phyloP scores from a whole-genome alignment of 2,329 filamentous ascomycete species.

The Fusarium gaditjirri region DNA sequence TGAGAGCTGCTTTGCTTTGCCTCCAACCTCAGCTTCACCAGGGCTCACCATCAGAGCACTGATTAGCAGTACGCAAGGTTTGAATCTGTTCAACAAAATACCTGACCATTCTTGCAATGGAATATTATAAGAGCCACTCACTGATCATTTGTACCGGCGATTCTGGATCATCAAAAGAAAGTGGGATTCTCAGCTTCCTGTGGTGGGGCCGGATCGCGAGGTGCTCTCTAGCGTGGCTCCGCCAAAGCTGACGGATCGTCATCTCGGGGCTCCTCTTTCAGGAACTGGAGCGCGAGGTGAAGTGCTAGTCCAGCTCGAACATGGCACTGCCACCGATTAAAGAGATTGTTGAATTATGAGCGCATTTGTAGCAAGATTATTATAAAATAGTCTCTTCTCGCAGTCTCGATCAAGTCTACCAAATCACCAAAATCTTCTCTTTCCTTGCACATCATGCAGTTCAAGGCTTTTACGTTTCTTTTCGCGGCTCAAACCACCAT shows the following conservation, averaged over 20 bases:
- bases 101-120: accelerated
- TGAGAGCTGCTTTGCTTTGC: neutral
- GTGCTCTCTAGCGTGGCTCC: neutral
- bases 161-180: neutral
- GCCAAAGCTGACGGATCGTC: neutral
- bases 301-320: neutral
- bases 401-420: no score
- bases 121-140: neutral
- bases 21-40: neutral
- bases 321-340: neutral
- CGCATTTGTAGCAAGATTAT: accelerated
- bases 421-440: no score
- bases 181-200: neutral
- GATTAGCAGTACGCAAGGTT: neutral
- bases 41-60: neutral
- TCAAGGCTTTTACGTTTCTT: neutral
- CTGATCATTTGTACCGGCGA: neutral
- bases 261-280: neutral
- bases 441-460: neutral
- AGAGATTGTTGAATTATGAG: neutral
- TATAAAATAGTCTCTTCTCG: neutral
- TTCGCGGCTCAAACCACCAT: neutral
- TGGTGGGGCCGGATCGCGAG: neutral
- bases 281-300: neutral
- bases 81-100: no score